Base-by-base conservation (phyloP, 176 grass and related monocot genomes). In the Cenchrus fungigraminus region DNA sequence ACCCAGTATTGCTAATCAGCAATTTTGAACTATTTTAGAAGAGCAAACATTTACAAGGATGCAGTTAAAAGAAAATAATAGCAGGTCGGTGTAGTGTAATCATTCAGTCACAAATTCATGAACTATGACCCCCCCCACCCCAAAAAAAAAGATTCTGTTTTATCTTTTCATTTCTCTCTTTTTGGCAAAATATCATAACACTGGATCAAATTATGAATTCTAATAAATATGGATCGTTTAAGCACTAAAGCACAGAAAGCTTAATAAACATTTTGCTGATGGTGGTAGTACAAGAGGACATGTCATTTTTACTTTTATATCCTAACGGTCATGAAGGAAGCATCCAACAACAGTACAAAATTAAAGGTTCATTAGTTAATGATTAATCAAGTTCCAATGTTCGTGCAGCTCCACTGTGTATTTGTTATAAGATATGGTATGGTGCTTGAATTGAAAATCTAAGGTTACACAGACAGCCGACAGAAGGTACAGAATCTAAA, bases 401-500 rank as follows among this genome's bases (percentile, higher is more conserved):
- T 6, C 45, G 3, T 40, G 37, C 37, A 40, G 37, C 37, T 40
- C 37, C 37, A 40, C 37, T 40, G 37, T 40, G 37, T 4, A 40
- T 40, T 40, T 40, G 37, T 40, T 4, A 40, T 40, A 40, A 40
- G 37, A 40, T 40, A 40, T 40, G 37, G 37, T 40, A 40, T 40
- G 37, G 37, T 40, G 37, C 4, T 40, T 40, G 37, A 40, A 40
- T 40, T 40, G 37, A 40, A 40, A 40, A 40, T 40, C 2, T 40
- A 3, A 40, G 37, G 37, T 40, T 40, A 46, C 45, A 54, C 47
- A 40, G 14, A 47, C 8, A 82, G 32, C 20, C 83, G 14, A 14
- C 43, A 83, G 43, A 84, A 80, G 64, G n/a, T 74, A 66, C 59
- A 49, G 52, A 73, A 58, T 5, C 9, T 43, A 74, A 55, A 55